These are phyloP conservation scores for Puya raimondii DNA, from an alignment of 176 grass and related monocot species.

Conservation along the genomic window DNA sequence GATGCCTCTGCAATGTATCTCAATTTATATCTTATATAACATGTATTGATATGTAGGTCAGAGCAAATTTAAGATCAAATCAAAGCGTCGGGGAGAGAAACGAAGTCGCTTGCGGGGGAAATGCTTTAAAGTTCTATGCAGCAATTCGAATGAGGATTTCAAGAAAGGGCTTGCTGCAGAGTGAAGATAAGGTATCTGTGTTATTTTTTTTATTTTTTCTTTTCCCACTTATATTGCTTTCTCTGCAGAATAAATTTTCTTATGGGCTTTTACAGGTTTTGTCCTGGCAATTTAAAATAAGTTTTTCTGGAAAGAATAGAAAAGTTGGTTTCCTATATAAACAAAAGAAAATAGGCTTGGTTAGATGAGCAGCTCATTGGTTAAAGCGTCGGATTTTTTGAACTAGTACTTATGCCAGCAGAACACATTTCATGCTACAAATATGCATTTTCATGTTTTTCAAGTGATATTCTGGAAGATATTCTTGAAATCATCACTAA, in stretches of 20 bases:
- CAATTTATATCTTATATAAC: background rate
- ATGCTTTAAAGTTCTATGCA: conserved; percentile 75
- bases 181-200: conserved; percentile 46
- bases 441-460: no score
- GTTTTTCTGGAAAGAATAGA: no score
- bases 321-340: no score
- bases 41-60: conserved; percentile 39
- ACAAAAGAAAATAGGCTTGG: no score
- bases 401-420: no score
- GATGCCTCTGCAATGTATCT: background rate
- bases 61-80: conserved; percentile 35
- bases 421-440: no score
- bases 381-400: no score
- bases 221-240: background rate
- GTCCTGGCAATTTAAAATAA: no score
- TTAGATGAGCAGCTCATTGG: no score
- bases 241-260: background rate
- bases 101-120: conserved; percentile 80
- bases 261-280: background rate
- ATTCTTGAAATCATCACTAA: no score
- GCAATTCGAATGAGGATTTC: conserved; percentile 88
- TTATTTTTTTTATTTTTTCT: background rate
- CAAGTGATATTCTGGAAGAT: no score
- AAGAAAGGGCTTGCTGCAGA: conserved; percentile 54
- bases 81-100: conserved; percentile 28